phyloP scores from a whole-genome alignment of 495 filamentous ascomycete species.

The Daldinia loculata region DNA sequence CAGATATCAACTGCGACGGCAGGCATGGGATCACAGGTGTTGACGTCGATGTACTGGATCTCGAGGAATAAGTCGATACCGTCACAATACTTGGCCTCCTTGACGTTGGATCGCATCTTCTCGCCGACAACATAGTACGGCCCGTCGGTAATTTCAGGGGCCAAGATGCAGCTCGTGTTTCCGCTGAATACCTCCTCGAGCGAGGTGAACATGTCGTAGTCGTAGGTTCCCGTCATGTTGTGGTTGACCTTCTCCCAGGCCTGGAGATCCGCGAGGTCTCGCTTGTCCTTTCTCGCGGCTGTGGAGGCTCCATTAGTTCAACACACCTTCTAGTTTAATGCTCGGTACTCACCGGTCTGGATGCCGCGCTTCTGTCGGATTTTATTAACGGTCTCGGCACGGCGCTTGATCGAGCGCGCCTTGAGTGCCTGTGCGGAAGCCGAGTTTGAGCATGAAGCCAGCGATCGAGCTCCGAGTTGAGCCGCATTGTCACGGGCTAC shows the following conservation, averaged over 20 bases:
- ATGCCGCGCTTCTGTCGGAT: conserved; percentile 61
- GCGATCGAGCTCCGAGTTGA: conserved; percentile 47
- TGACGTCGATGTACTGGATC: conserved; percentile 63
- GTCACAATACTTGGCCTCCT: conserved; percentile 53
- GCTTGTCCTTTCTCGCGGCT: conserved; percentile 47
- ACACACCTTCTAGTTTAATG: neutral
- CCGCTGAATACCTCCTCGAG: conserved; percentile 59
- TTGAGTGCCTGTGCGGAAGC: conserved; percentile 44
- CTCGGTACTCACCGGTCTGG: conserved; percentile 51
- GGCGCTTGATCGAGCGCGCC: conserved; percentile 48
- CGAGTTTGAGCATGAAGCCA: conserved; percentile 48
- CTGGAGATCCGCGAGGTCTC: conserved; percentile 53
- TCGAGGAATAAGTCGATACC: conserved; percentile 58
- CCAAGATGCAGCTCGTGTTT: conserved; percentile 56
- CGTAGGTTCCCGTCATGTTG: conserved; percentile 54
- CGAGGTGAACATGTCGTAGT: conserved; percentile 52
- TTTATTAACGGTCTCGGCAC: conserved; percentile 49
- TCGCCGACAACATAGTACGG: conserved; percentile 66
- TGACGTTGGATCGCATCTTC: conserved; percentile 56
- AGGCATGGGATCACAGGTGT: conserved; percentile 64
- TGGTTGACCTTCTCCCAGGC: conserved; percentile 50
- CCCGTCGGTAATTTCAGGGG: conserved; percentile 62
- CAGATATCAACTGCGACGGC: conserved; percentile 65
- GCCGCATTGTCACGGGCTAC: conserved; percentile 48
- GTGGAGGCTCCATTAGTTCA: neutral